Evolutionary conservation across 164 flowering plant species (phyloP).

Genomic region (Chimonanthus praecox): DNA sequence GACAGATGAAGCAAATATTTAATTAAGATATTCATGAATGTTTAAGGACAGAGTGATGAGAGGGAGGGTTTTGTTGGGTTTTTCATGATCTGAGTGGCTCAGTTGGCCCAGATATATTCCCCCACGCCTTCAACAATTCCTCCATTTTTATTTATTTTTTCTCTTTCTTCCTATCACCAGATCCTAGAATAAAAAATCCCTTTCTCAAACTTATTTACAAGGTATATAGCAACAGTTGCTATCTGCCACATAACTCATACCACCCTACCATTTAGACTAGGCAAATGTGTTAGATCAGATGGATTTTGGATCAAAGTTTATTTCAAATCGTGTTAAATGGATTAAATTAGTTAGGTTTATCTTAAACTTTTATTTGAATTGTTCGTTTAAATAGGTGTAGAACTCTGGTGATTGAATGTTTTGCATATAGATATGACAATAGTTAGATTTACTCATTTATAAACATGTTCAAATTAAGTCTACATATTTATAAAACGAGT

Average conservation of each 20-base stretch:
- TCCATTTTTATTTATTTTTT: neutral
- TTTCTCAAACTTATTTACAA: no score
- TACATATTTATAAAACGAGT: no score
- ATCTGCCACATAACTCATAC: neutral
- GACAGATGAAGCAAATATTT: neutral
- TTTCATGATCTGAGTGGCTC: conserved; percentile 44
- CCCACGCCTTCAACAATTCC: conserved; percentile 31
- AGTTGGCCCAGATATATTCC: conserved; percentile 50
- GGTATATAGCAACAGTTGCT: neutral
- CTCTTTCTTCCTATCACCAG: conserved; percentile 6
- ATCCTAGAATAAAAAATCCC: conserved; percentile 7
- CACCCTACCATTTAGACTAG: neutral
- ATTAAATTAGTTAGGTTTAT: no score
- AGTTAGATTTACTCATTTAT: no score
- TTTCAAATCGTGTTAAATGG: no score
- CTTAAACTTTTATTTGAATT: no score
- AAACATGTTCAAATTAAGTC: no score
- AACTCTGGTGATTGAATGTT: no score
- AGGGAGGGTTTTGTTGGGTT: conserved; percentile 3
- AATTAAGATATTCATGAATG: neutral
- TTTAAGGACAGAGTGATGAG: neutral
- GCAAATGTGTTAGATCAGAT: no score
- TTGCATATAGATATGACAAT: no score
- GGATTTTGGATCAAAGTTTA: no score
- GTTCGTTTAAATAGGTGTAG: no score